These are phyloP conservation scores for Arthrobotrys conoides DNA, from an alignment of 2,329 filamentous ascomycete genomes.

Conservation along the genomic window DNA sequence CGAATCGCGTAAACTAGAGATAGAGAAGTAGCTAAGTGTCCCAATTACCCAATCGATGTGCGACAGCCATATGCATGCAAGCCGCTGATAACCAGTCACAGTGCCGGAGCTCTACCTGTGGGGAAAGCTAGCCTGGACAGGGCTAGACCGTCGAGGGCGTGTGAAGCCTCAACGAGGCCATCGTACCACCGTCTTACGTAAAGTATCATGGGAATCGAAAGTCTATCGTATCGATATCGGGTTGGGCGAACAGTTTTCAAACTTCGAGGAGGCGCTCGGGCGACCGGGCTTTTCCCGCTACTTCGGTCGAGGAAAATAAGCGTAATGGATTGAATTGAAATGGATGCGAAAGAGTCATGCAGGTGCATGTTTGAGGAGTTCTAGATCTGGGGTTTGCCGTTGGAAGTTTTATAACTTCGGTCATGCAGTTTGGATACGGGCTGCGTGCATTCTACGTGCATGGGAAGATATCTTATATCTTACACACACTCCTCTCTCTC, in stretches of 20 bases:
- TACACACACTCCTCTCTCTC: not conserved
- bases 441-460: constrained; percentile 9
- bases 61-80: constrained; percentile 42
- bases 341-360: constrained; percentile 8
- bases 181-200: constrained; percentile 57
- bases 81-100: constrained; percentile 57
- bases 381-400: constrained; percentile 23
- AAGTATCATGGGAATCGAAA: constrained; percentile 39
- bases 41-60: constrained; percentile 35
- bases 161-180: constrained; percentile 28
- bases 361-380: constrained; percentile 16
- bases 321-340: too few relatives aligned
- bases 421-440: constrained; percentile 7
- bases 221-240: constrained; percentile 32
- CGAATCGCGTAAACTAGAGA: constrained; percentile 23
- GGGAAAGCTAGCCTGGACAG: constrained; percentile 50
- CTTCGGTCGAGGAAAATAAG: constrained; percentile 22
- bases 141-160: constrained; percentile 41
- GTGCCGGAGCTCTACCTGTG: constrained; percentile 55
- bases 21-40: constrained; percentile 27
- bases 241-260: not conserved
- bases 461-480: constrained; percentile 7
- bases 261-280: constrained; percentile 30
- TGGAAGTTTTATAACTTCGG: constrained; percentile 9
- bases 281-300: constrained; percentile 26